Conservation (phyloP, 768 basidiomycete species). For the Lenzites betulinus region DNA sequence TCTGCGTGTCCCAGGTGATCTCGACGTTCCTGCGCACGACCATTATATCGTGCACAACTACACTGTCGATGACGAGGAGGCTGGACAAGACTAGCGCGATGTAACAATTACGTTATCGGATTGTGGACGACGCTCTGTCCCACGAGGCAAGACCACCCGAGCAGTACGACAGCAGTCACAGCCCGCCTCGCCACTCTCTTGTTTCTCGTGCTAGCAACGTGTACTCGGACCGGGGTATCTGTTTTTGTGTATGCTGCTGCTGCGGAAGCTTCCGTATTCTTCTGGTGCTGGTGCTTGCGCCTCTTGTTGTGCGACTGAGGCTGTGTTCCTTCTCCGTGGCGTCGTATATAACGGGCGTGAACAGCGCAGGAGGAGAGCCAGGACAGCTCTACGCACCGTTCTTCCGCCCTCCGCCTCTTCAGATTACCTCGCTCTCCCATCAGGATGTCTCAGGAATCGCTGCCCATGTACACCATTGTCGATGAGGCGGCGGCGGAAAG, state of each 20-base stretch:
- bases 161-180: too few species aligned
- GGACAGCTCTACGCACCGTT: constrained; percentile 8
- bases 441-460: neutral
- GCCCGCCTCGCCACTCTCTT: too few species aligned
- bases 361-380: neutral
- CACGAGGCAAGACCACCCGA: too few species aligned
- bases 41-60: too few species aligned
- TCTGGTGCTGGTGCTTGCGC: neutral
- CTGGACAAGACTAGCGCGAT: too few species aligned
- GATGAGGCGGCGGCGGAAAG: too few species aligned
- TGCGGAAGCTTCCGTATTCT: neutral
- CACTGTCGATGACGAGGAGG: too few species aligned
- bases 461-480: neutral
- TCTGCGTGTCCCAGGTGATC: too few species aligned
- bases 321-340: neutral
- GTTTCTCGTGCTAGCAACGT: neutral
- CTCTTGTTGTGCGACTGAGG: neutral
- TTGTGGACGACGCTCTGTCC: too few species aligned
- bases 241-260: neutral
- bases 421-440: neutral
- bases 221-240: neutral
- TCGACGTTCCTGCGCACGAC: too few species aligned
- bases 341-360: neutral
- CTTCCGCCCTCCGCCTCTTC: constrained; percentile 1
- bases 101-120: too few species aligned